These are phyloP conservation scores for Diaporthe vexans DNA, from an alignment of 2,329 filamentous ascomycete species.

Conservation along the genomic window DNA sequence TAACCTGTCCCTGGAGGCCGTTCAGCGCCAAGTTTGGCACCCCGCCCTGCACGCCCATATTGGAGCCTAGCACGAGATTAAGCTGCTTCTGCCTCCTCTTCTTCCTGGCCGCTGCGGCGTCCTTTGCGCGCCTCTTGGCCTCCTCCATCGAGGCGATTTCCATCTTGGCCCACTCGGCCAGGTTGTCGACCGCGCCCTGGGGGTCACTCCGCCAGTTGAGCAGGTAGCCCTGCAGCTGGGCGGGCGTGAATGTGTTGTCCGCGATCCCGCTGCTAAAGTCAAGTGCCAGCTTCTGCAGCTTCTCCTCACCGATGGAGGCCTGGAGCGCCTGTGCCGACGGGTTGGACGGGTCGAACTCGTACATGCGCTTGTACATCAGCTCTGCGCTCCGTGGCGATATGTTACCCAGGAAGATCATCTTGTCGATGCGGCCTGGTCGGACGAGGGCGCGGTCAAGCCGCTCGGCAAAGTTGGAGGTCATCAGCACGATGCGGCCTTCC, in stretches of 20 bases:
- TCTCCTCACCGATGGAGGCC: constrained; percentile 43
- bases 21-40: background rate
- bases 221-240: constrained; percentile 64
- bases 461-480: constrained; percentile 79
- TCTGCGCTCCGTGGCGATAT: constrained; percentile 59
- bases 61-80: constrained; percentile 4
- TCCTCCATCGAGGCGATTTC: constrained; percentile 50
- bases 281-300: constrained; percentile 61
- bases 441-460: constrained; percentile 75
- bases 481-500: constrained; percentile 79
- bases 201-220: constrained; percentile 59
- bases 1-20: background rate
- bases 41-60: background rate
- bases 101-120: constrained; percentile 39
- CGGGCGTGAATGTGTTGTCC: constrained; percentile 61
- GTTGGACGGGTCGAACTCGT: constrained; percentile 51
- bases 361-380: constrained; percentile 64
- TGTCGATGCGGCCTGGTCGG: constrained; percentile 76
- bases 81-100: constrained; percentile 44
- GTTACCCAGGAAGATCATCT: constrained; percentile 68
- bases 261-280: constrained; percentile 69
- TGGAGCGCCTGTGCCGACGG: constrained; percentile 24
- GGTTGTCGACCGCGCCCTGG: constrained; percentile 51
- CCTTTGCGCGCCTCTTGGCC: constrained; percentile 45
- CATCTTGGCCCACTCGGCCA: constrained; percentile 54